These are phyloP conservation scores for Arabidopsis lyrata DNA, from an alignment of 441 rosid genomes.

Conservation along the genomic window DNA sequence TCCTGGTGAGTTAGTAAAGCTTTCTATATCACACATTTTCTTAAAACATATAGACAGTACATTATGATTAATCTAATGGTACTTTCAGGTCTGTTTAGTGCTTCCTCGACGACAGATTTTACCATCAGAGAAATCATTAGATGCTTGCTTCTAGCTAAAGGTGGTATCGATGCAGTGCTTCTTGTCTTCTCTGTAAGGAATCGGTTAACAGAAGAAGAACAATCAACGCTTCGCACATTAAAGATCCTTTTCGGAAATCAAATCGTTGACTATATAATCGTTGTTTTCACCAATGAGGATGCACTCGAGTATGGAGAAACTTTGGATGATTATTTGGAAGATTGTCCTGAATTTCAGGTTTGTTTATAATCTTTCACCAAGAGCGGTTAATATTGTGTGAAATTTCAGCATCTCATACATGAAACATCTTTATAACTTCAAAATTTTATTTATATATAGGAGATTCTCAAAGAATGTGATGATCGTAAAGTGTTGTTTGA, in stretches of 20 bases:
- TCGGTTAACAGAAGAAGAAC: slow-evolving; percentile 43
- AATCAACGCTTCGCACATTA: slow-evolving; percentile 27
- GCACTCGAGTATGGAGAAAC: slow-evolving; percentile 30
- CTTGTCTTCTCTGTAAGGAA: slow-evolving; percentile 38
- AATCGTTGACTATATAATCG: slow-evolving; percentile 35
- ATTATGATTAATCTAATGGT: not conserved
- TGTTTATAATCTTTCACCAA: not conserved
- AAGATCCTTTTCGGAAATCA: slow-evolving; percentile 40
- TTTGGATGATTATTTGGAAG: slow-evolving; percentile 37
- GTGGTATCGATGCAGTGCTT: slow-evolving; percentile 42
- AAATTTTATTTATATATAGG: slow-evolving; percentile 15
- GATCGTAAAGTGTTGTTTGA: slow-evolving; percentile 42
- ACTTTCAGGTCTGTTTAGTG: slow-evolving; percentile 43
- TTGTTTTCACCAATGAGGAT: slow-evolving; percentile 43
- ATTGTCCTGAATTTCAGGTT: slow-evolving; percentile 34
- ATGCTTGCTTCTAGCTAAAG: slow-evolving; percentile 32
- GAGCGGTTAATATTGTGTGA: not conserved
- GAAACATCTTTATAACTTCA: not conserved
- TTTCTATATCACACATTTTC: slow-evolving; percentile 13
- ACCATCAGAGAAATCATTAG: slow-evolving; percentile 39
- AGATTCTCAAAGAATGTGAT: slow-evolving; percentile 40
- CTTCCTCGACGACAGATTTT: slow-evolving; percentile 32
- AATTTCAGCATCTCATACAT: not conserved
- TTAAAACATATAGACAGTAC: not conserved
- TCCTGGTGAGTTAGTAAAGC: slow-evolving; percentile 36